Conservation (phyloP, 31 red algal species). For the Bonnemaisonia californica region DNA sequence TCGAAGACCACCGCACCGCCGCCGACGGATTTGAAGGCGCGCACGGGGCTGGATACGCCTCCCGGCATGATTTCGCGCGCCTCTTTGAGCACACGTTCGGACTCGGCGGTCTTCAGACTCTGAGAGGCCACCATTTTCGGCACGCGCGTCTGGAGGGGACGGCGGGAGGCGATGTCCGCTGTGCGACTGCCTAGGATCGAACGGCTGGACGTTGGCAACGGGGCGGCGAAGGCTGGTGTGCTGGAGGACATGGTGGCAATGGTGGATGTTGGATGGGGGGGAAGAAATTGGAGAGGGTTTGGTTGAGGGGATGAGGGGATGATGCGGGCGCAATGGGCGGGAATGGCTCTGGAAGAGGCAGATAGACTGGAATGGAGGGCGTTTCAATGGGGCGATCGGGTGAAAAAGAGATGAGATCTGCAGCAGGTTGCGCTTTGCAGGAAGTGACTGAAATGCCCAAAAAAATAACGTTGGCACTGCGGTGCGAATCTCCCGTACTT, state of each 20-base stretch:
- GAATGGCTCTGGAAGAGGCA: not conserved
- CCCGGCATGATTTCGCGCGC: slow-evolving; percentile 97
- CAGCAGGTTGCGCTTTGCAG: too few relatives aligned
- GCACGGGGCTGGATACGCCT: slow-evolving; percentile 95
- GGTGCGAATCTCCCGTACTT: too few relatives aligned
- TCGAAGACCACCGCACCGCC: slow-evolving; percentile 95
- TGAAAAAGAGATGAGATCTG: too few relatives aligned
- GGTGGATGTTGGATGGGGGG: not conserved
- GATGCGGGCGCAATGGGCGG: not conserved
- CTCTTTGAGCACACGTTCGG: slow-evolving; percentile 80
- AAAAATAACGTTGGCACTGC: too few relatives aligned
- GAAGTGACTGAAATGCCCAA: too few relatives aligned
- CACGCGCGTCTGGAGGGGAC: not conserved
- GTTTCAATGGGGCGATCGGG: too few relatives aligned
- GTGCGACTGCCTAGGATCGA: not conserved
- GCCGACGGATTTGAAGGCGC: slow-evolving; percentile 96
- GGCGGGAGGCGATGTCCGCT: not conserved
- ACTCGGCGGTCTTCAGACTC: slow-evolving; percentile 76
- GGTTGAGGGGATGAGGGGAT: not conserved
- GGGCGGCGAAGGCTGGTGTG: slow-evolving; percentile 36
- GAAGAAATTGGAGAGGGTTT: not conserved
- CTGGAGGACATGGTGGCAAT: slow-evolving; percentile 3
- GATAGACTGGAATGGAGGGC: not conserved
- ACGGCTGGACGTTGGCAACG: slow-evolving; percentile 12
- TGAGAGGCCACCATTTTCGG: slow-evolving; percentile 68